Conservation (phyloP, 139 green algal genomes). For the Chlamydomonas schloesseri region DNA sequence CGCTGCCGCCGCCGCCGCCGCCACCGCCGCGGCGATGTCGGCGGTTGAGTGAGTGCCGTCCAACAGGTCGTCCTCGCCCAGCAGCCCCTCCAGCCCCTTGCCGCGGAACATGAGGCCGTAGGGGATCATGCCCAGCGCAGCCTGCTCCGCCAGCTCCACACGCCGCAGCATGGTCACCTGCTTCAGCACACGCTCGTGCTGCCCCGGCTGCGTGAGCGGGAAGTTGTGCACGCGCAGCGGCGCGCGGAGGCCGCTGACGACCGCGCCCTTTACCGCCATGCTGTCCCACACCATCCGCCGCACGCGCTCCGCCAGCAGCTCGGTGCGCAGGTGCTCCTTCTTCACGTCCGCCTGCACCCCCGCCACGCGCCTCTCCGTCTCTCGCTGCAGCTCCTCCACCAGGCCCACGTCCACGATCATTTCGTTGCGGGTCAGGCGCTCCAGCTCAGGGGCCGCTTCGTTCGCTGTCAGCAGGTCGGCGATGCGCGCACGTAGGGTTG, state of each 20-base stretch:
- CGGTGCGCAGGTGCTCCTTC: constrained; percentile 26
- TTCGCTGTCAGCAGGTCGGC: constrained; percentile 37
- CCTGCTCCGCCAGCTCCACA: constrained; percentile 53
- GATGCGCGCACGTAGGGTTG: constrained; percentile 37
- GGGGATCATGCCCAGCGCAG: constrained; percentile 20
- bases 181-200: constrained; percentile 26
- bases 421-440: constrained; percentile 38
- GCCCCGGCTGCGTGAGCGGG: constrained; percentile 39
- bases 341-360: background rate
- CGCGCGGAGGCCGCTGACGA: constrained; percentile 31
- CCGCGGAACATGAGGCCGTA: constrained; percentile 31
- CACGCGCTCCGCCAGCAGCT: constrained; percentile 47
- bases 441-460: constrained; percentile 49
- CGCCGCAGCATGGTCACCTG: constrained; percentile 47
- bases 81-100: background rate
- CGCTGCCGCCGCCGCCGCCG: background rate
- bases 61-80: background rate
- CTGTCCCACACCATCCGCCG: constrained; percentile 40
- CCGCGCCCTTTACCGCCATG: constrained; percentile 39
- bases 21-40: too few species aligned
- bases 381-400: constrained; percentile 45
- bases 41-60: background rate
- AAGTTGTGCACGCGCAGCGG: constrained; percentile 46
- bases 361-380: constrained; percentile 45
- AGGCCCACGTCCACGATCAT: constrained; percentile 57